A percentile compares a stretch with the other conserved stretches of the same genome.
These are phyloP conservation scores for Epichloe sibirici DNA, from an alignment of 2,329 filamentous ascomycete genomes.

Conservation along the genomic window DNA sequence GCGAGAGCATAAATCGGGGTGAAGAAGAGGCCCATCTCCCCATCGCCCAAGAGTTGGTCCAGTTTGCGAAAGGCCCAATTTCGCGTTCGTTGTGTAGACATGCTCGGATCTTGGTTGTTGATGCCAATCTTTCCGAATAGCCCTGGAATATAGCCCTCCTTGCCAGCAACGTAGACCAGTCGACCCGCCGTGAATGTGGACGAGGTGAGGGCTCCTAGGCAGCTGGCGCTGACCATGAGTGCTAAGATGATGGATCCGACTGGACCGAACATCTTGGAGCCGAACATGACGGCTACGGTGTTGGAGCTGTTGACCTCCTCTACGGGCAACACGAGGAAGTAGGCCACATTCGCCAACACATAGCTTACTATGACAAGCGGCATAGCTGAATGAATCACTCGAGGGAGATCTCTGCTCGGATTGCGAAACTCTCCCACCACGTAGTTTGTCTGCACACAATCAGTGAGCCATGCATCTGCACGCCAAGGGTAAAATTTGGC, in stretches of 20 bases:
- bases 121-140: constrained; percentile 77
- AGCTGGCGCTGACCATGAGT: constrained; percentile 79
- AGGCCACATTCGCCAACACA: constrained; percentile 80
- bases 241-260: constrained; percentile 74
- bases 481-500: not conserved
- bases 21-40: constrained; percentile 70
- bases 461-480: not conserved
- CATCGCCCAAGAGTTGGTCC: constrained; percentile 58
- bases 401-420: constrained; percentile 75
- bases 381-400: constrained; percentile 94
- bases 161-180: constrained; percentile 84
- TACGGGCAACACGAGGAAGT: constrained; percentile 84
- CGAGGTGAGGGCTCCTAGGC: constrained; percentile 89
- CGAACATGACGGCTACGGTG: constrained; percentile 93
- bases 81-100: constrained; percentile 34
- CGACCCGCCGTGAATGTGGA: constrained; percentile 88
- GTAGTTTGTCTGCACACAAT: constrained; percentile 68
- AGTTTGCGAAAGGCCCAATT: constrained; percentile 48
- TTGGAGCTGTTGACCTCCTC: constrained; percentile 74
- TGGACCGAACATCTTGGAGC: constrained; percentile 76
- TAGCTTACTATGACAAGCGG: constrained; percentile 86
- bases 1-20: constrained; percentile 88
- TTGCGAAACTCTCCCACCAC: constrained; percentile 96
- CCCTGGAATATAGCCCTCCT: constrained; percentile 82
- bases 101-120: constrained; percentile 28